A percentile compares a stretch with the other conserved stretches of the same genome.
Evolutionary conservation across 2,329 filamentous ascomycete species (phyloP).

Genomic region (Lachnellula hyalina): DNA sequence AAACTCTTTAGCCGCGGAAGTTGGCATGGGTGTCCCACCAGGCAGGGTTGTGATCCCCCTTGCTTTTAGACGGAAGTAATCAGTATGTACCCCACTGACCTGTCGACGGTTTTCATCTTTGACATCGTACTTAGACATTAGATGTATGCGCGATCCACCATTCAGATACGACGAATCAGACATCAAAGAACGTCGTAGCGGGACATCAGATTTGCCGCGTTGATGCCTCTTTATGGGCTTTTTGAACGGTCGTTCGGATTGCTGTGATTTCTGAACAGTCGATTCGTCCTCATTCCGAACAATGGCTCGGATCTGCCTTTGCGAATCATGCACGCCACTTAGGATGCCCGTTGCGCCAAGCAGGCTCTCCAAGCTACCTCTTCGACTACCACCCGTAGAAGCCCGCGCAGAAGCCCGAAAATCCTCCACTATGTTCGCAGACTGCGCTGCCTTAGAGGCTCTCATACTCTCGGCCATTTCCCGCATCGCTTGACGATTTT

Average conservation of each 20-base stretch:
- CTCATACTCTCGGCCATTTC: constrained; percentile 26
- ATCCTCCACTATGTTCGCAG: constrained; percentile 28
- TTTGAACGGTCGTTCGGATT: constrained; percentile 12
- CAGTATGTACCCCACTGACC: constrained; percentile 30
- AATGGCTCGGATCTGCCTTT: constrained; percentile 16
- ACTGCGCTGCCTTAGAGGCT: constrained; percentile 21
- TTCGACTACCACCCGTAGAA: constrained; percentile 17
- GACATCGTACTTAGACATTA: constrained; percentile 20
- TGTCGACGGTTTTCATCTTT: constrained; percentile 22
- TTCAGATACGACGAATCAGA: constrained; percentile 29
- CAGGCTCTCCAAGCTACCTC: constrained; percentile 25
- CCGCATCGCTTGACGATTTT: constrained; percentile 24
- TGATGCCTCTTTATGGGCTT: constrained; percentile 17
- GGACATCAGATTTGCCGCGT: constrained; percentile 21
- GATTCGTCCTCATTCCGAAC: constrained; percentile 8
- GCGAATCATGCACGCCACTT: constrained; percentile 22
- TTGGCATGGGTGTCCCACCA: constrained; percentile 28
- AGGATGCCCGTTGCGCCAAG: constrained; percentile 22
- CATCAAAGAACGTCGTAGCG: constrained; percentile 25
- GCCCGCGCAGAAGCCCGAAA: constrained; percentile 26
- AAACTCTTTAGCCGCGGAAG: constrained; percentile 23
- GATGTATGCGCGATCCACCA: constrained; percentile 29
- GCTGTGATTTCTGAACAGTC: constrained; percentile 16
- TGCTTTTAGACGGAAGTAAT: constrained; percentile 34
- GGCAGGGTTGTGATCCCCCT: constrained; percentile 30